A percentile compares a stretch with the other conserved stretches of the same genome.
Evolutionary conservation across 371 early-diverging fungal genomes (phyloP).

Genomic region (Mortierella polycephala): DNA sequence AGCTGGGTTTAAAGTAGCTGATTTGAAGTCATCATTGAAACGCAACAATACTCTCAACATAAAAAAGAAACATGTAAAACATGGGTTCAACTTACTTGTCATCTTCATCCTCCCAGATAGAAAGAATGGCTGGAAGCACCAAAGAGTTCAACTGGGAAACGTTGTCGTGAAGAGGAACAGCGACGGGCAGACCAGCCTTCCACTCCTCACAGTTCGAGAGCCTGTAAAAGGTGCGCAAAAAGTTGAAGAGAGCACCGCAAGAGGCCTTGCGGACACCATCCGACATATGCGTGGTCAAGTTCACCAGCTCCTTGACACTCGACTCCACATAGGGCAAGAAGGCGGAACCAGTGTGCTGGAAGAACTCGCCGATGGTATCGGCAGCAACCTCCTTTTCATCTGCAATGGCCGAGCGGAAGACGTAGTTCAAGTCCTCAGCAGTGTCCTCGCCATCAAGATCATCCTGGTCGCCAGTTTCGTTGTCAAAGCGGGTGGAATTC

Average conservation of each 20-base stretch:
- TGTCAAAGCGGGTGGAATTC: conserved; percentile 55
- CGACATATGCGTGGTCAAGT: conserved; percentile 77
- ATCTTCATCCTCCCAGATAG: conserved; percentile 84
- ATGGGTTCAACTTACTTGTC: conserved; percentile 61
- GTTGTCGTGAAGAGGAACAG: conserved; percentile 76
- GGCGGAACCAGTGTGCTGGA: conserved; percentile 75
- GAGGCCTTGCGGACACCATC: conserved; percentile 88
- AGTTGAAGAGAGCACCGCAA: conserved; percentile 76
- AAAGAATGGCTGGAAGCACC: conserved; percentile 75
- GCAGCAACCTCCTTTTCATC: conserved; percentile 93
- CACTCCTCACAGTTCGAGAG: conserved; percentile 74
- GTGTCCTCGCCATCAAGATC: conserved; percentile 60
- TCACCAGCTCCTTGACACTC: conserved; percentile 69
- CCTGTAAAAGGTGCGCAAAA: conserved; percentile 76
- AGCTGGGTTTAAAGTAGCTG: conserved; percentile 53
- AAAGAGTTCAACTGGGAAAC: conserved; percentile 74
- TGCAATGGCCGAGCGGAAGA: conserved; percentile 82
- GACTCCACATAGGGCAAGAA: conserved; percentile 87
- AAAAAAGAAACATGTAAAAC: not conserved
- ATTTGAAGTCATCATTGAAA: conserved; percentile 29
- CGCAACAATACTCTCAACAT: not conserved
- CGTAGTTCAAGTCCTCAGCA: conserved; percentile 65
- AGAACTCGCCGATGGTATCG: conserved; percentile 86
- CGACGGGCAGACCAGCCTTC: conserved; percentile 74
- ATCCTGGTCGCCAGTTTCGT: conserved; percentile 27